Evolutionary conservation across 1,139 yeast species (phyloP), one percentile per base, ranked within the genome.

Genomic region (Tardiomyces blankii): DNA sequence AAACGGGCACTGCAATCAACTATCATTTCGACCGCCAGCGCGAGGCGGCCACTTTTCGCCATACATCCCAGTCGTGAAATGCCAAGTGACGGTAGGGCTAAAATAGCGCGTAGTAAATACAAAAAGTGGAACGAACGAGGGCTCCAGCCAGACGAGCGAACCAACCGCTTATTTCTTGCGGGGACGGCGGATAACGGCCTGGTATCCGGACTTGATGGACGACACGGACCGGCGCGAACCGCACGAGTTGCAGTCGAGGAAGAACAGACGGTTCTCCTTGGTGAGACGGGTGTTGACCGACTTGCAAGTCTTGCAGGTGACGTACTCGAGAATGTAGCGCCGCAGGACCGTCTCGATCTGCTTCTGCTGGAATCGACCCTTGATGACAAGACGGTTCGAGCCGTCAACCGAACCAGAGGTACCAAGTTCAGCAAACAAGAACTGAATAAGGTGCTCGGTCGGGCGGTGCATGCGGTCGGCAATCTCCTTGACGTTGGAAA

Each of bases 331-430:
- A 65, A 91, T 91, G 69, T 93, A 91, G 69, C 96, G 81, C 75
- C 97, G 84, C 68, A 91, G 77, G 53, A 91, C 95, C 52, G 89
- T 84, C 70, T 91, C 98, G 77, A 91, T 82, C 69, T 89, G 96
- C 71, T 91, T 91, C 58, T 95, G 96, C 70, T 84, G 95, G 76
- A 88, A 91, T 68, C 95, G 85, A 73, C 99, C 99, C 75, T 88
- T 91, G 67, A 91, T 88, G 53, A 91, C 89, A 64, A 91, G 78
- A 69, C 98, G 82, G 74, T 88, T 86, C 66, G 88, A 89, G 65
- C 97, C 98, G 70, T 91, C 99, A 51, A 91, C 91, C 49, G 97
- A 89, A 64, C 99, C 99, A 2, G 97, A 87, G 21, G 99, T 91
- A 80, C 98, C 99, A 77, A 91, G 76, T 73, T 91, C 99, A 2